phyloP scores from a whole-genome alignment of 73 alveolate genomes.

The Durusdinium trenchii region DNA sequence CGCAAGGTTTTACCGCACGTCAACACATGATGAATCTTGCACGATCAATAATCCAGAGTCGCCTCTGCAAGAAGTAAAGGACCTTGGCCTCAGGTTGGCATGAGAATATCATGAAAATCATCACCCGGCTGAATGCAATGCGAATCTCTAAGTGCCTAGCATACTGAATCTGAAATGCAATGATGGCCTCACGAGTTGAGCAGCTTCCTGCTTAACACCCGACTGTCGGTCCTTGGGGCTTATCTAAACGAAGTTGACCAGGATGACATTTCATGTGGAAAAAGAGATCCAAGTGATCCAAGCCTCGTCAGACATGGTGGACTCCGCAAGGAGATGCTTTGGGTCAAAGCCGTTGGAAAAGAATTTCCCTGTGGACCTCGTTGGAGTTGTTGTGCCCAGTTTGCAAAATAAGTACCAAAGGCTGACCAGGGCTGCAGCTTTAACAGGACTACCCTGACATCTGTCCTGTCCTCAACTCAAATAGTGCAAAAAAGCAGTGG shows the following conservation, averaged over 20 bases:
- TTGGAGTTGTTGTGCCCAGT: neutral
- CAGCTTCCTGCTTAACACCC: too few relatives aligned
- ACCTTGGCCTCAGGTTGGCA: constrained; percentile 42
- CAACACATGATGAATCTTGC: too few relatives aligned
- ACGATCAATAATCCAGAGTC: neutral
- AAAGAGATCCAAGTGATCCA: neutral
- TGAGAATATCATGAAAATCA: too few relatives aligned
- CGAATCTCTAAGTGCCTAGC: constrained; percentile 16
- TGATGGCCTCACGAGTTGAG: constrained; percentile 55
- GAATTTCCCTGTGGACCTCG: constrained; percentile 76
- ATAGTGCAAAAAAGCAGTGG: neutral
- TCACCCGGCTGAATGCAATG: too few relatives aligned
- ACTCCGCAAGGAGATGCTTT: constrained; percentile 79
- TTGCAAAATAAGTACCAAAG: neutral
- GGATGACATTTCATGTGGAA: neutral
- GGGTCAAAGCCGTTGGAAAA: constrained; percentile 86
- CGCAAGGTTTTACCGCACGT: neutral
- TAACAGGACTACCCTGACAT: constrained; percentile 71
- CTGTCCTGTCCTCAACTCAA: constrained; percentile 29
- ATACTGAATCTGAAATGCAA: constrained; percentile 69
- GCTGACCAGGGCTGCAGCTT: neutral
- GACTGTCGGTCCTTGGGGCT: too few relatives aligned
- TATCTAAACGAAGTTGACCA: neutral
- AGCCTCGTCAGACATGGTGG: constrained; percentile 90
- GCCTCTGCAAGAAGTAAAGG: constrained; percentile 90